Evolutionary conservation across 371 early-diverging fungal genomes (phyloP).

Genomic region (Parasitella parasitica): DNA sequence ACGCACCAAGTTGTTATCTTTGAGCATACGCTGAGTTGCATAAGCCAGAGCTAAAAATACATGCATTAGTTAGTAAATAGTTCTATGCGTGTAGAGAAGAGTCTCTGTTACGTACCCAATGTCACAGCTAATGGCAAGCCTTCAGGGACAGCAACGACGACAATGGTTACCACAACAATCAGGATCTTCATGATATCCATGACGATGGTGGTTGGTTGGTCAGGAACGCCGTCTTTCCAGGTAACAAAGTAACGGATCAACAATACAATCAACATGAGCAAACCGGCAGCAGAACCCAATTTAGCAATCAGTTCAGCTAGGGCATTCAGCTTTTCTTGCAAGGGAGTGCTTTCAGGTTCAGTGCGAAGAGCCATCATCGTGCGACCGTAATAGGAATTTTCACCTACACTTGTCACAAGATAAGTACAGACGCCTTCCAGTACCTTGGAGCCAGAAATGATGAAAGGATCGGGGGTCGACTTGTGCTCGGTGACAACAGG

Average conservation of each 20-base stretch:
- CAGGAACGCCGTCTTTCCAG: constrained; percentile 33
- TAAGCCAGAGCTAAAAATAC: constrained; percentile 63
- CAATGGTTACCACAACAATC: constrained; percentile 70
- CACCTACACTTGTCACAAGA: constrained; percentile 70
- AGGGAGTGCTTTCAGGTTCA: constrained; percentile 67
- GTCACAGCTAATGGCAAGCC: constrained; percentile 82
- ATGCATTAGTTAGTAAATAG: not conserved
- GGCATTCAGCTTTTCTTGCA: constrained; percentile 68
- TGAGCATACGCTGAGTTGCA: constrained; percentile 80
- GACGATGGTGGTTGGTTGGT: constrained; percentile 44
- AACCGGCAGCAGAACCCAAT: constrained; percentile 65
- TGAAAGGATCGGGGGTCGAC: constrained; percentile 63
- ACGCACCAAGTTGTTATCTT: constrained; percentile 90
- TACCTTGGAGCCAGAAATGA: constrained; percentile 75
- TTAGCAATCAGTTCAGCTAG: constrained; percentile 75
- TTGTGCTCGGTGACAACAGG: constrained; percentile 10
- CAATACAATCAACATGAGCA: constrained; percentile 64
- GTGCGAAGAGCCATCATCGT: constrained; percentile 74
- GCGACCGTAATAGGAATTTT: constrained; percentile 73
- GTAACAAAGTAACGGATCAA: constrained; percentile 62
- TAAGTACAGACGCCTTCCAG: constrained; percentile 79
- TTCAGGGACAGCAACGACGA: constrained; percentile 85
- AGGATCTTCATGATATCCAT: constrained; percentile 59
- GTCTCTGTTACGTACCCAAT: constrained; percentile 25
- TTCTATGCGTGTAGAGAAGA: not conserved